Base-by-base conservation (phyloP, 2,329 filamentous ascomycete species). In the Colletotrichum australisinense region DNA sequence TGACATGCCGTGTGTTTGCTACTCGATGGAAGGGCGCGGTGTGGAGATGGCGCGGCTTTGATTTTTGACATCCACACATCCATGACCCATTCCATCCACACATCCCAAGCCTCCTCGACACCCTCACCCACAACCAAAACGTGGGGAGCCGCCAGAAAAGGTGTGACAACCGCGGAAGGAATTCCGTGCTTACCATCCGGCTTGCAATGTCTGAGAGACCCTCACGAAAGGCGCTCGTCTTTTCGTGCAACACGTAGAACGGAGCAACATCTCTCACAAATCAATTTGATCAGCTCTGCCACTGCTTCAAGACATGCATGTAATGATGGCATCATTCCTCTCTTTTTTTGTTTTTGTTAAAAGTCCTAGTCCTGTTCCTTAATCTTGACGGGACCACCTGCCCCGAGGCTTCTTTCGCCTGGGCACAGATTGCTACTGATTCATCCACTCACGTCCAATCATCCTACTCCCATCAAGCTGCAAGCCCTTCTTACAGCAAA, bases 21-120 rank as follows among this genome's bases (percentile, higher is more conserved):
- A 42, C 55, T 73, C 67, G 14, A 38, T 56, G 60, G 38, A 19
- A 73, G 67, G 71, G 71, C 71, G 71, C 67, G 35, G 46, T 52
- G 71, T 56, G 52, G 63, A 60, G 9, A 12, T 35, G 38, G 12
- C 19, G 46, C 32, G 35, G 16, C 24, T 22, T n/a, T 14, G 26
- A 4, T 11, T 30, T 53, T 67, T 71, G 55, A 63, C 67, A 57
- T 55, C 38, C 30, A 53, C 8, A 12, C 22, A n/a, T 12, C 8
- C 42, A n/a, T 32, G 32, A 35, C 12, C 32, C 28, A 53, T 19
- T 35, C 32, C 28, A 53, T 19, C 14, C 2, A 42, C 38, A 42
- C 14, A 42, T 5, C 14, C 38, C 38, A 42, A 7, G 2, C 16
- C 38, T 5, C 32, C 32, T 35, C 32, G 32, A 49, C 19, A 8